Base-by-base conservation (phyloP, 164 flowering plant genomes). In the Buxus sempervirens region DNA sequence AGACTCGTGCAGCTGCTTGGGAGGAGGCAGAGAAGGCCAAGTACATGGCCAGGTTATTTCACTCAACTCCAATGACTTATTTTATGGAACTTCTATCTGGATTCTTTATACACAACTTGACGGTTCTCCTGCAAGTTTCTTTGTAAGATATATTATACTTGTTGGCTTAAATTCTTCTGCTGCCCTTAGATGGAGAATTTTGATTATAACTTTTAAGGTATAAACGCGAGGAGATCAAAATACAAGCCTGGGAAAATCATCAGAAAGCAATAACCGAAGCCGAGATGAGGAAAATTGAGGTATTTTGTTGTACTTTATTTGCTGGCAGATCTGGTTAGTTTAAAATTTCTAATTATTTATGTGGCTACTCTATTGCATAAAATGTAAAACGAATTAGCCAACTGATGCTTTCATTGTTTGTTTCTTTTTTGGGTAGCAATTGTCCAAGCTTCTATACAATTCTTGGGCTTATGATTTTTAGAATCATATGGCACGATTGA, bases 21-120 rank as follows among this genome's bases (percentile, higher is more conserved):
- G 98, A 90, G 77, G 98, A 89, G 58, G 95, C 95, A 25, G 98
- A 93, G 78, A 88, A 84, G 76, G 84, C 96, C 74, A 92, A 90
- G 77, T 86, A 85, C 67, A 77, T 74, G 74, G 95, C 98, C 68
- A 92, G 95, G 96, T 92, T 67, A 68, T n/a, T 66, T 60, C 19
- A 53, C 65, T 61, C 15, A 42, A 36, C 16, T 2, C 54, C 53
- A 54, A 22, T 25, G 25, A 48, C 19, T 5, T 16, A 36, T 60
- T 21, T 49, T 49, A 48, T 21, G 49, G 22, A 23, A 27, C 12
- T 14, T 27, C 10, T 15, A 65, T 12, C 45, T 58, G 42, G 65
- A 48, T 28, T 14, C 60, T 22, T 12, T 1, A 45, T 22, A 27
- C 32, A n/a, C 7, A 14, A 12, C 8, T 25, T 28, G 0, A 22